Conservation (phyloP, 1,284 basidiomycete species). For the Flammula alnicola region DNA sequence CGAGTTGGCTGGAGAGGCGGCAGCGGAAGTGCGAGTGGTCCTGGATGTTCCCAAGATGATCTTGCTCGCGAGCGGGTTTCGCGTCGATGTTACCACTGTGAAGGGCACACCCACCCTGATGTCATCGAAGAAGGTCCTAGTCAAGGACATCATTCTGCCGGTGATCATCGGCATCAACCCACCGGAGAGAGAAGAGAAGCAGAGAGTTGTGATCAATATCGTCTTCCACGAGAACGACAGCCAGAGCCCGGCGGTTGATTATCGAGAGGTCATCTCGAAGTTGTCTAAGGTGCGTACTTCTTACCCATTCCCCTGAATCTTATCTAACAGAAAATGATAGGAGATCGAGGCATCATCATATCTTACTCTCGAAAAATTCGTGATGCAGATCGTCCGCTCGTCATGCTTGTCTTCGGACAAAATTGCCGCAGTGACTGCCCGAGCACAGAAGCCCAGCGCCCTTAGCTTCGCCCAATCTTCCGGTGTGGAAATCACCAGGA, state of each 20-base stretch:
- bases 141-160: slow-evolving; percentile 43
- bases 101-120: slow-evolving; percentile 2
- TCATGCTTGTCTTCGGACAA: slow-evolving; percentile 38
- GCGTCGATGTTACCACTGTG: slow-evolving; percentile 32
- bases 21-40: slow-evolving; percentile 39
- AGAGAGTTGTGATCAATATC: slow-evolving; percentile 49
- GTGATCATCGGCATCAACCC: slow-evolving; percentile 59
- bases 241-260: slow-evolving; percentile 30
- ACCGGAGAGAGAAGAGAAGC: slow-evolving; percentile 53
- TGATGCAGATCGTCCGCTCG: slow-evolving; percentile 40
- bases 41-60: slow-evolving; percentile 47
- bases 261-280: slow-evolving; percentile 35
- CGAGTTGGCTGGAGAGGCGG: slow-evolving; percentile 34
- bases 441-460: slow-evolving; percentile 57
- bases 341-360: slow-evolving; percentile 44
- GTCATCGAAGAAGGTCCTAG: slow-evolving; percentile 33
- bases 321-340: slow-evolving; percentile 28
- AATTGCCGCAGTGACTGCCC: slow-evolving; percentile 43
- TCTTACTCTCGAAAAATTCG: slow-evolving; percentile 57
- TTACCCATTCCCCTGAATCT: not conserved
- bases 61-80: slow-evolving; percentile 42
- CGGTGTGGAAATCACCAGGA: slow-evolving; percentile 52
- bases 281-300: slow-evolving; percentile 34
- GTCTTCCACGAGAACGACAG: slow-evolving; percentile 37
- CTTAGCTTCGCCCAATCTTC: slow-evolving; percentile 52